Conservation (phyloP, 495 filamentous ascomycete species). For the Neurospora sp. region DNA sequence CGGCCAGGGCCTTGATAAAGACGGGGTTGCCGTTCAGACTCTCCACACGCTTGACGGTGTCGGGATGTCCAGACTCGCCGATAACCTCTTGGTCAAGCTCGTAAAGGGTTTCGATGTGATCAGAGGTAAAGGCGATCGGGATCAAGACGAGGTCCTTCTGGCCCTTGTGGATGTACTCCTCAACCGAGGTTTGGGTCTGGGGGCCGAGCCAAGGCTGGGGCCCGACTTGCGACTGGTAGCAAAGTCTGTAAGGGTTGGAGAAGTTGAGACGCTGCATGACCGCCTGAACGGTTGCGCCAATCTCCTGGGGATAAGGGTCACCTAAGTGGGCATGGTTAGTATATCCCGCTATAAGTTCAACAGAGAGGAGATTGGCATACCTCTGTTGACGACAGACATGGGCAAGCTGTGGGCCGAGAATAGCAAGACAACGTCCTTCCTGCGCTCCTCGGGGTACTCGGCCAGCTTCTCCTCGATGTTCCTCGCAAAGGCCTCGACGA, state of each 20-base stretch:
- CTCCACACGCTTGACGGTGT: conserved; percentile 81
- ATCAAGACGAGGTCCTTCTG: conserved; percentile 87
- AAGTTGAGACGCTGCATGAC: conserved; percentile 86
- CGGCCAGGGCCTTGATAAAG: conserved; percentile 85
- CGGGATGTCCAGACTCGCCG: conserved; percentile 67
- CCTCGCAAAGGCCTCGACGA: conserved; percentile 82
- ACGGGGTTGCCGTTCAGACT: conserved; percentile 85
- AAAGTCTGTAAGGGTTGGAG: conserved; percentile 81
- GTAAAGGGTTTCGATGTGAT: conserved; percentile 96
- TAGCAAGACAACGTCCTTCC: conserved; percentile 71
- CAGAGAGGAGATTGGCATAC: conserved; percentile 23
- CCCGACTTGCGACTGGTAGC: conserved; percentile 98
- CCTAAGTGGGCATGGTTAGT: conserved; percentile 37
- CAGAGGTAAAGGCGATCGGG: conserved; percentile 94
- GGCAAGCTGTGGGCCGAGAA: conserved; percentile 95
- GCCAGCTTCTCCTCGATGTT: conserved; percentile 78
- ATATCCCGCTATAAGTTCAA: background rate
- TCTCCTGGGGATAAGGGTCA: conserved; percentile 93
- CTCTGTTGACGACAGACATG: conserved; percentile 93
- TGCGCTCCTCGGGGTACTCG: conserved; percentile 70
- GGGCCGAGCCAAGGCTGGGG: conserved; percentile 93
- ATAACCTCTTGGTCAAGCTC: conserved; percentile 96
- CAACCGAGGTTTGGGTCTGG: conserved; percentile 80
- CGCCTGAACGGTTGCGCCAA: conserved; percentile 92
- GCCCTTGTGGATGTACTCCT: conserved; percentile 80